Percentiles rank a stretch among this genome's conserved stretches.
Conservation (phyloP, 441 rosid species). For the Manihot esculenta region DNA sequence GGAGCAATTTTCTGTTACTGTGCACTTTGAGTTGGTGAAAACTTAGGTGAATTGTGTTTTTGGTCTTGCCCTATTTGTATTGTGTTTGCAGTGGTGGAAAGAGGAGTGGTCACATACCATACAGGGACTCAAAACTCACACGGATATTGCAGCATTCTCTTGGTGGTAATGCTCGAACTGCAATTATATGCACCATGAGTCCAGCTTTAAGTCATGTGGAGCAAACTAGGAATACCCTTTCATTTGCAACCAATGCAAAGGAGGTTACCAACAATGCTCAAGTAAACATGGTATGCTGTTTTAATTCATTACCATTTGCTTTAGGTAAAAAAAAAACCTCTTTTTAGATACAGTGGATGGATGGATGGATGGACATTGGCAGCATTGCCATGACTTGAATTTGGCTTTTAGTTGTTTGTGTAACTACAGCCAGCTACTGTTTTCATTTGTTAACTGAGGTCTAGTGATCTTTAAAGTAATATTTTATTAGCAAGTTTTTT, state of each 20-base stretch:
- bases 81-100: constrained; percentile 62
- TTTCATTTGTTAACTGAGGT: background rate
- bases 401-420: background rate
- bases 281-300: constrained; percentile 75
- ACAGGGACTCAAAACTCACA: constrained; percentile 95
- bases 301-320: background rate
- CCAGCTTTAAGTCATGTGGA: constrained; percentile 90
- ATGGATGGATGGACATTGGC: background rate
- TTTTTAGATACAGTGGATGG: background rate
- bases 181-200: constrained; percentile 88
- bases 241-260: constrained; percentile 87
- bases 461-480: no score
- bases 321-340: no score
- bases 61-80: constrained; percentile 14
- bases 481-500: no score
- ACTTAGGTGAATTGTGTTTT: background rate
- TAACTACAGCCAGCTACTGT: background rate
- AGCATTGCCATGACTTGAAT: background rate
- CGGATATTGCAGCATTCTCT: constrained; percentile 90
- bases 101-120: constrained; percentile 68
- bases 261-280: constrained; percentile 87
- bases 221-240: constrained; percentile 80
- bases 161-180: constrained; percentile 95
- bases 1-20: background rate
- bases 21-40: background rate